These are phyloP conservation scores for Rhypophila decipiens DNA, from an alignment of 495 filamentous ascomycete genomes.

Conservation along the genomic window DNA sequence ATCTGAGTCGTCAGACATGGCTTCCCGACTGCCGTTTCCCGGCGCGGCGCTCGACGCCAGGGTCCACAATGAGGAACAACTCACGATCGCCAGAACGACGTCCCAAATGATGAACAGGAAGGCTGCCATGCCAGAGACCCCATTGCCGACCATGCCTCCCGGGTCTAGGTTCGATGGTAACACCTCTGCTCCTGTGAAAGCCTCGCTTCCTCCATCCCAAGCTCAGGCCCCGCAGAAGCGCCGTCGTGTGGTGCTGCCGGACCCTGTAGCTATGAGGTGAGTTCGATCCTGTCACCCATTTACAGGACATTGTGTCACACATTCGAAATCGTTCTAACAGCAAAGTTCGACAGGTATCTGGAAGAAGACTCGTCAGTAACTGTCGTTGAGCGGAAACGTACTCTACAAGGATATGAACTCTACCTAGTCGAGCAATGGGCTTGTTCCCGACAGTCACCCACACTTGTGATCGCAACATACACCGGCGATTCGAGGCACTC, in stretches of 20 bases:
- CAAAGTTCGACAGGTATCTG: constrained; percentile 67
- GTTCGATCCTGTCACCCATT: neutral
- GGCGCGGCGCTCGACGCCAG: constrained; percentile 19
- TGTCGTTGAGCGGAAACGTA: constrained; percentile 62
- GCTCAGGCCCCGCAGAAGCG: constrained; percentile 22
- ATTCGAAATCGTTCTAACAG: too few relatives aligned
- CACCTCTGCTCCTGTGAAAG: constrained; percentile 3
- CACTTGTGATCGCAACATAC: constrained; percentile 87
- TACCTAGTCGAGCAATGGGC: constrained; percentile 99
- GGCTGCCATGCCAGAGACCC: constrained; percentile 5
- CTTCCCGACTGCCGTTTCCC: constrained; percentile 19
- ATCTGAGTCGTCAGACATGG: constrained; percentile 15
- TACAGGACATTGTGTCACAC: too few relatives aligned
- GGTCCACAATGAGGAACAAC: constrained; percentile 26
- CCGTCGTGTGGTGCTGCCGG: constrained; percentile 59
- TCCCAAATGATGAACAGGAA: constrained; percentile 14
- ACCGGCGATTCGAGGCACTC: constrained; percentile 78
- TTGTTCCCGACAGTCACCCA: constrained; percentile 83
- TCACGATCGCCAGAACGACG: constrained; percentile 20
- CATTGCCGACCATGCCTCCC: constrained; percentile 2
- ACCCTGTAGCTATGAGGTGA: constrained; percentile 63
- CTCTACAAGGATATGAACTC: constrained; percentile 79
- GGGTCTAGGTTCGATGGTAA: constrained; percentile 7
- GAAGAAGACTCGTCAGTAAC: constrained; percentile 77
- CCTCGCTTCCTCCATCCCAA: constrained; percentile 8